phyloP scores from a whole-genome alignment of 345 rosid genomes.

The Brassica cretica region DNA sequence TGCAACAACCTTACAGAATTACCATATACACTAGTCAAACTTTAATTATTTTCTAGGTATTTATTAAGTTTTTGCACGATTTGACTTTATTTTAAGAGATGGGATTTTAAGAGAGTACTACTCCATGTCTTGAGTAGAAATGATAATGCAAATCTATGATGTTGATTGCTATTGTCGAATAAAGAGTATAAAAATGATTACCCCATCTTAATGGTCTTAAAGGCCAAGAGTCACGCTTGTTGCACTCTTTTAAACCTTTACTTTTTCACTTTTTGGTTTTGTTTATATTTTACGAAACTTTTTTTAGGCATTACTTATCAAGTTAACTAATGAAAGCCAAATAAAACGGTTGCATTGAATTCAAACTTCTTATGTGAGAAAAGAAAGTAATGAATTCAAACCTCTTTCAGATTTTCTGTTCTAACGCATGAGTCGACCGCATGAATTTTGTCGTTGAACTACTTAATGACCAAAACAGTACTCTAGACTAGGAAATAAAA shows the following conservation, averaged over 20 bases:
- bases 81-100: constrained; percentile 18
- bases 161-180: constrained; percentile 21
- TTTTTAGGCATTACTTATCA: constrained; percentile 21
- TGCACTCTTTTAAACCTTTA: constrained; percentile 27
- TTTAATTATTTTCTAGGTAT: neutral
- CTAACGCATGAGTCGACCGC: constrained; percentile 42
- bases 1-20: neutral
- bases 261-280: constrained; percentile 2
- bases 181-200: constrained; percentile 30
- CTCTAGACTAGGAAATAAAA: neutral
- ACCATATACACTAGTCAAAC: constrained; percentile 10
- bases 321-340: constrained; percentile 24
- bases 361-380: constrained; percentile 26
- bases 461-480: constrained; percentile 33
- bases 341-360: constrained; percentile 36
- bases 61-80: constrained; percentile 13
- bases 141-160: constrained; percentile 20
- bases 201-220: constrained; percentile 23
- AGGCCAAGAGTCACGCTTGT: constrained; percentile 42
- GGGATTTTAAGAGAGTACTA: neutral
- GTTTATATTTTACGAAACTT: neutral
- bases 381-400: neutral
- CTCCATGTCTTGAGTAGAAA: neutral
- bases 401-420: constrained; percentile 27
- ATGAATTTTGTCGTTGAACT: constrained; percentile 40